A percentile compares a stretch with the other conserved stretches of the same genome.
Evolutionary conservation across 116 monocot species (phyloP).

Genomic region (Trichopus zeylanicus): DNA sequence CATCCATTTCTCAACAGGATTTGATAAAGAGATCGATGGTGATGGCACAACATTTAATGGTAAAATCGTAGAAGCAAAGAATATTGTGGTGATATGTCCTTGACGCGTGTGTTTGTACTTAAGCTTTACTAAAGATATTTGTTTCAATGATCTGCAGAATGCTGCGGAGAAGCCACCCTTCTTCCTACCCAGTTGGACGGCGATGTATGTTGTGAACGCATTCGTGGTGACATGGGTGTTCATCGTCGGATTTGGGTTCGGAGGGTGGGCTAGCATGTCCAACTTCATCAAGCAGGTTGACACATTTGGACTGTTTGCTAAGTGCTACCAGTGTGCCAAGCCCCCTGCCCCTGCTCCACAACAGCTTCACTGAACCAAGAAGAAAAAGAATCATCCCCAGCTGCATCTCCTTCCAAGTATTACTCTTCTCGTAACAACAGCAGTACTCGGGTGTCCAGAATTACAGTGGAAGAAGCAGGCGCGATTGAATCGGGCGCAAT

Average conservation of each 20-base stretch:
- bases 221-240: slow-evolving; percentile 62
- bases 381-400: too few species aligned
- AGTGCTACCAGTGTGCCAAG: slow-evolving; percentile 67
- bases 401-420: too few species aligned
- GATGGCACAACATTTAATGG: too few species aligned
- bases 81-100: too few species aligned
- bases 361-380: background rate
- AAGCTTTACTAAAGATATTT: background rate
- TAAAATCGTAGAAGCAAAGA: too few species aligned
- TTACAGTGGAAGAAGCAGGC: too few species aligned
- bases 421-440: too few species aligned
- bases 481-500: too few species aligned
- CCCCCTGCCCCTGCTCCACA: slow-evolving; percentile 2
- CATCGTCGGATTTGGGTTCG: slow-evolving; percentile 58
- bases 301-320: slow-evolving; percentile 64
- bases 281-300: slow-evolving; percentile 58
- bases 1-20: too few species aligned
- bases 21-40: too few species aligned
- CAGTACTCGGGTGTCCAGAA: too few species aligned
- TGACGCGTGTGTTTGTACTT: too few species aligned
- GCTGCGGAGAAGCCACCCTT: slow-evolving; percentile 56
- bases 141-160: slow-evolving; percentile 15
- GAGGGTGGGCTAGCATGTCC: slow-evolving; percentile 60
- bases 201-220: slow-evolving; percentile 33
- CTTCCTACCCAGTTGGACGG: slow-evolving; percentile 55